These are phyloP conservation scores for Trichosporon ovoides DNA, from an alignment of 1,284 basidiomycete genomes.

Conservation along the genomic window DNA sequence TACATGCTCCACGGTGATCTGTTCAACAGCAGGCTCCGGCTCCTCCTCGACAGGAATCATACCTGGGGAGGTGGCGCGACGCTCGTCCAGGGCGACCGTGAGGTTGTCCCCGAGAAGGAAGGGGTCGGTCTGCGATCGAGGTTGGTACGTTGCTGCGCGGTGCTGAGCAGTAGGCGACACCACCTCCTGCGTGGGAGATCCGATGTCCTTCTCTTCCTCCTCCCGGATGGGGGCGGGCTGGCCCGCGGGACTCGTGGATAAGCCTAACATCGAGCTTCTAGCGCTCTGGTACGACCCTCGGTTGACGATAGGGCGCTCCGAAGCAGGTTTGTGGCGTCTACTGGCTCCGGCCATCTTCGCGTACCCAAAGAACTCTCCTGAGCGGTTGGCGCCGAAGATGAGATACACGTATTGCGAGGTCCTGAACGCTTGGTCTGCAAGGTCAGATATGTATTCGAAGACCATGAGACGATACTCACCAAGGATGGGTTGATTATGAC, in stretches of 20 bases:
- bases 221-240: conserved; percentile 27
- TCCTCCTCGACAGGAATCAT: conserved; percentile 3
- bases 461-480: conserved; percentile 15
- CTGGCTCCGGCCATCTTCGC: conserved; percentile 56
- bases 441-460: neutral
- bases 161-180: conserved; percentile 10
- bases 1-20: conserved; percentile 15
- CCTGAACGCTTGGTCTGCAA: conserved; percentile 75
- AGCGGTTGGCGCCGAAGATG: conserved; percentile 88
- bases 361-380: conserved; percentile 72
- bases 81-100: neutral
- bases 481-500: conserved; percentile 81
- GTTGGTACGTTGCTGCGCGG: neutral
- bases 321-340: conserved; percentile 8
- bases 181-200: conserved; percentile 9
- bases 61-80: neutral
- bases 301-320: neutral
- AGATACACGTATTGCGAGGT: conserved; percentile 80
- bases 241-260: neutral
- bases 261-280: neutral
- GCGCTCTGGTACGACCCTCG: neutral
- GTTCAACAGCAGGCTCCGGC: conserved; percentile 13
- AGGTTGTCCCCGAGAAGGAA: neutral
- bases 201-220: conserved; percentile 18
- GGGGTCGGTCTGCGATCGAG: conserved; percentile 24